Conservation (phyloP, 345 rosid species). For the Gossypium stocksii region DNA sequence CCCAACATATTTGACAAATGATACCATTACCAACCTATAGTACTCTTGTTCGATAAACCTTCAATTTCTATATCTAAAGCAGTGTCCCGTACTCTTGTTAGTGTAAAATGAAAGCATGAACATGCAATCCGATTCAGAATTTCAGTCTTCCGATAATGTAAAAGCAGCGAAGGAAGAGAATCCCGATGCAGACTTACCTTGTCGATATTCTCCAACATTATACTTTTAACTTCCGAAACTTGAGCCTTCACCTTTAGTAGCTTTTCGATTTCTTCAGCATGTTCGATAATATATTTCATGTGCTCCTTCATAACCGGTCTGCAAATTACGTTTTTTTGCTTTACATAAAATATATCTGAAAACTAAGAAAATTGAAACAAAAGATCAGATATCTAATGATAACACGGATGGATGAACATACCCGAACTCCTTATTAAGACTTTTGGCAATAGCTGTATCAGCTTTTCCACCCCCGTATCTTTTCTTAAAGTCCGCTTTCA, state of each 20-base stretch:
- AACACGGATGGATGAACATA: slow-evolving; percentile 21
- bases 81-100: neutral
- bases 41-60: neutral
- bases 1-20: neutral
- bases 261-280: slow-evolving; percentile 91
- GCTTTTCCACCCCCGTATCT: slow-evolving; percentile 97
- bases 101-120: neutral
- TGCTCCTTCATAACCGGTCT: slow-evolving; percentile 95
- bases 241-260: slow-evolving; percentile 94
- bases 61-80: neutral
- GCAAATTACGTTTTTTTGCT: slow-evolving; percentile 20
- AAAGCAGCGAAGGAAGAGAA: neutral
- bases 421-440: slow-evolving; percentile 96
- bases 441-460: slow-evolving; percentile 83
- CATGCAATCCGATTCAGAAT: neutral
- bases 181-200: slow-evolving; percentile 44
- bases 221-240: slow-evolving; percentile 94
- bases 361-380: slow-evolving; percentile 4
- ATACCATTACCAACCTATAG: neutral
- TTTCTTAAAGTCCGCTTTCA: slow-evolving; percentile 88
- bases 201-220: slow-evolving; percentile 94
- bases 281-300: slow-evolving; percentile 92
- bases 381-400: neutral
- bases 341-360: neutral
- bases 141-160: neutral